Evolutionary conservation across 78 protist genomes (phyloP).

Genomic region (Dictyostelium purpureum): DNA sequence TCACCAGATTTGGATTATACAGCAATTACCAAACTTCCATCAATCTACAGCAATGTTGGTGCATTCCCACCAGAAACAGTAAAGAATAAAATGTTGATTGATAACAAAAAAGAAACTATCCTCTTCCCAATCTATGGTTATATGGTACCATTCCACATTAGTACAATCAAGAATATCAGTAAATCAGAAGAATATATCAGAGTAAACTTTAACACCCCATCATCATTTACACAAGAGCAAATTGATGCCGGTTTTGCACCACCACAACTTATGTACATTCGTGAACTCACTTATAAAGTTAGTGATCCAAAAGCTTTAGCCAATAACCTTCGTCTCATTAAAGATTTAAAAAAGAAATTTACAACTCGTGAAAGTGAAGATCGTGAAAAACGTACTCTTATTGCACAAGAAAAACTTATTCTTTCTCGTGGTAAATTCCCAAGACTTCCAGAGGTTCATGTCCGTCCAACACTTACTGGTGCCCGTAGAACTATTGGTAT

Average conservation of each 20-base stretch:
- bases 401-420: slow-evolving; percentile 87
- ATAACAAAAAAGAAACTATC: slow-evolving; percentile 75
- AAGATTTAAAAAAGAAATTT: slow-evolving; percentile 85
- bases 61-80: slow-evolving; percentile 51
- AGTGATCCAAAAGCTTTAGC: slow-evolving; percentile 39
- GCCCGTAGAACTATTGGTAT: slow-evolving; percentile 84
- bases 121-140: slow-evolving; percentile 92
- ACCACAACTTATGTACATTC: slow-evolving; percentile 75
- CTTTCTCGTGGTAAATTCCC: slow-evolving; percentile 71
- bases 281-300: slow-evolving; percentile 86
- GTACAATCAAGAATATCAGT: slow-evolving; percentile 86
- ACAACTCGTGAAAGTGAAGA: slow-evolving; percentile 37
- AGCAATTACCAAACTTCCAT: slow-evolving; percentile 16
- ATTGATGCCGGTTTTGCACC: slow-evolving; percentile 19
- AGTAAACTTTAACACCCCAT: slow-evolving; percentile 87
- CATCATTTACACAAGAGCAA: slow-evolving; percentile 25
- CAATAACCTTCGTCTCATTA: slow-evolving; percentile 63
- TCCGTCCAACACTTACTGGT: slow-evolving; percentile 84
- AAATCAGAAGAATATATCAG: slow-evolving; percentile 85
- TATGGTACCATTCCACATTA: slow-evolving; percentile 94
- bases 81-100: slow-evolving; percentile 85
- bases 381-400: slow-evolving; percentile 68
- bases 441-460: slow-evolving; percentile 72
- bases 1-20: background rate
- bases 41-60: background rate